phyloP scores from a whole-genome alignment of 306 rosid genomes.

The Cercis canadensis region DNA sequence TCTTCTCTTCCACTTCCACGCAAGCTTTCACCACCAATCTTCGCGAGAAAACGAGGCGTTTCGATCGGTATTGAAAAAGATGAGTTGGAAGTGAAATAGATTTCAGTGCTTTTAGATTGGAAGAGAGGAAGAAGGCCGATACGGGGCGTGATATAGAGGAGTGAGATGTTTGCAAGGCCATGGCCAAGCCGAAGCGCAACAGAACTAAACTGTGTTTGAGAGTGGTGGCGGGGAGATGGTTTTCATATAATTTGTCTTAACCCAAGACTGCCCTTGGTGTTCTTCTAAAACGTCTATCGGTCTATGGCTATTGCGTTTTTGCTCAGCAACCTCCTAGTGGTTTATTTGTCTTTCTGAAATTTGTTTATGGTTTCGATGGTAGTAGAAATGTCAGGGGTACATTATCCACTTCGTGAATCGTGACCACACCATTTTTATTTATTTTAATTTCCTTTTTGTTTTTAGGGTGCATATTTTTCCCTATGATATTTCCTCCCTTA shows the following conservation, averaged over 20 bases:
- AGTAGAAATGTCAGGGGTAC: slow-evolving; percentile 6
- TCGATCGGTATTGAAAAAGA: slow-evolving; percentile 55
- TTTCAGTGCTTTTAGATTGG: slow-evolving; percentile 37
- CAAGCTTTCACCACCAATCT: slow-evolving; percentile 58
- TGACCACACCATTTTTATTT: slow-evolving; percentile 32
- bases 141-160: slow-evolving; percentile 43
- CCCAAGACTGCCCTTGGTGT: slow-evolving; percentile 5
- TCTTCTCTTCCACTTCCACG: slow-evolving; percentile 66
- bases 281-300: background rate
- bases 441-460: background rate
- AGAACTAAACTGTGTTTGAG: slow-evolving; percentile 26
- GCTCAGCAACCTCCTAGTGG: background rate
- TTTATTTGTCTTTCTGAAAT: slow-evolving; percentile 3
- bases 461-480: background rate
- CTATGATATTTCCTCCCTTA: background rate
- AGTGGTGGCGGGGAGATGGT: slow-evolving; percentile 46
- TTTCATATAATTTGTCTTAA: slow-evolving; percentile 5
- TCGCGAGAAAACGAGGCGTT: slow-evolving; percentile 41
- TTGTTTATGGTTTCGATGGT: background rate
- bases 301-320: too few relatives aligned
- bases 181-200: slow-evolving; percentile 23
- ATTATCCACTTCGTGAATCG: slow-evolving; percentile 48
- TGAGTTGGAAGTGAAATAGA: slow-evolving; percentile 44
- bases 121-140: slow-evolving; percentile 43
- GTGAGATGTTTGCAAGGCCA: slow-evolving; percentile 46